phyloP scores from a whole-genome alignment of 805 yeast genomes.

The Saccharomyces eubayanus region DNA sequence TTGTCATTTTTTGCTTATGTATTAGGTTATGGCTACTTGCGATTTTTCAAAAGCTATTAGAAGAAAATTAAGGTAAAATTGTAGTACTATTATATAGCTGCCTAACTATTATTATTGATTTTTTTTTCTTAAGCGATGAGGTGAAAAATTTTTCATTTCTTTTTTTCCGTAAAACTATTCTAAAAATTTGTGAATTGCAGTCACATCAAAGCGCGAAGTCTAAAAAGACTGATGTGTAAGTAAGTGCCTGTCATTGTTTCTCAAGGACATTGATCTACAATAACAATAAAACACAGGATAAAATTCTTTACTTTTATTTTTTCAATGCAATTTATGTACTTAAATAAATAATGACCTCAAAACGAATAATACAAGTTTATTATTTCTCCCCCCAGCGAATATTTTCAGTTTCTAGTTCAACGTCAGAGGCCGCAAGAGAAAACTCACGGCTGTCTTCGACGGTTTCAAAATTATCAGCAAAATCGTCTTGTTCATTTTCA shows the following conservation, averaged over 20 bases:
- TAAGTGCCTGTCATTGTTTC: background rate
- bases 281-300: background rate
- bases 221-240: background rate
- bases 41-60: background rate
- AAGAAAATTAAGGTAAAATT: background rate
- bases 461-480: background rate
- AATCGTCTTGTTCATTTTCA: constrained; percentile 11
- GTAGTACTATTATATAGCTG: background rate
- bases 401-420: background rate
- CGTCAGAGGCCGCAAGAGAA: background rate
- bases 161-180: background rate
- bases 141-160: constrained; percentile 1
- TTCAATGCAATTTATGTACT: background rate
- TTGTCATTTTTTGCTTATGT: constrained; percentile 20
- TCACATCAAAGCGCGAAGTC: background rate
- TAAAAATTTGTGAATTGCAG: background rate
- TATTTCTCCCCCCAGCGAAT: background rate
- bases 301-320: background rate
- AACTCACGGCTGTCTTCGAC: background rate
- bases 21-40: background rate
- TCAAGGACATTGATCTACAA: background rate
- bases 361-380: background rate
- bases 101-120: background rate
- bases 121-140: constrained; percentile 3
- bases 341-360: background rate